Evolutionary conservation across 352 stramenopile genomes (phyloP).

Genomic region (Phytophthora macrochlamydospora): DNA sequence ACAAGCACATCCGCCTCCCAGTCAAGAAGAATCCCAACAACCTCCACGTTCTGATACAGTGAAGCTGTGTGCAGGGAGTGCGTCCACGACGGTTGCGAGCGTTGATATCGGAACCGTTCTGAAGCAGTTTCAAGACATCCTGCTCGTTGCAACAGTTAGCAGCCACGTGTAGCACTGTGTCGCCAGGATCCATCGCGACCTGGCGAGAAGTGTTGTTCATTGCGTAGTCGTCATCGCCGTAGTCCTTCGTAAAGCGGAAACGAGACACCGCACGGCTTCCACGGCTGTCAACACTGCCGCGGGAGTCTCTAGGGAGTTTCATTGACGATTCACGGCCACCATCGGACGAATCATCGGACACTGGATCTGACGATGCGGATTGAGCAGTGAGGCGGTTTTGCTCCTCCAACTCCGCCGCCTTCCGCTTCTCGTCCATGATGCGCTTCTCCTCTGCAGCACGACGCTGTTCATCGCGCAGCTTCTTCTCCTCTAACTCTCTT

Average conservation of each 20-base stretch:
- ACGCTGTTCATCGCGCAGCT: constrained; percentile 33
- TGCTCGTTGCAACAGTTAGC: constrained; percentile 88
- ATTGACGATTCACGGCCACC: constrained; percentile 47
- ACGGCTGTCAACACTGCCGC: constrained; percentile 23
- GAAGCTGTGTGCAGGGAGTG: constrained; percentile 85
- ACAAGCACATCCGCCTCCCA: constrained; percentile 82
- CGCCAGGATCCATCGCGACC: constrained; percentile 85
- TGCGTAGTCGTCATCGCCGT: constrained; percentile 53
- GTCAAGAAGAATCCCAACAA: constrained; percentile 80
- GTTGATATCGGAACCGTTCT: constrained; percentile 89
- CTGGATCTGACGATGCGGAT: constrained; percentile 64
- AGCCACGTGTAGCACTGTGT: constrained; percentile 87
- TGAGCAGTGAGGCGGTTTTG: constrained; percentile 67
- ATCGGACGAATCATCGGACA: constrained; percentile 78
- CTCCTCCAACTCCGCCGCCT: constrained; percentile 56
- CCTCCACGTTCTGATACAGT: constrained; percentile 82
- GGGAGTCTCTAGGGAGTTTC: constrained; percentile 21
- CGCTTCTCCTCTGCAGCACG: constrained; percentile 32
- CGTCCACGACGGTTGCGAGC: constrained; percentile 77
- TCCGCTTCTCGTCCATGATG: constrained; percentile 50
- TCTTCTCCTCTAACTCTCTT: constrained; percentile 43
- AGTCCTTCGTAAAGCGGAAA: constrained; percentile 88
- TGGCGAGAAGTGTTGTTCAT: constrained; percentile 64
- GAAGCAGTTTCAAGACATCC: constrained; percentile 84
- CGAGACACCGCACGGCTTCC: constrained; percentile 56